Base-by-base conservation (phyloP, 2,329 filamentous ascomycete species). In the Aspergillus felis region DNA sequence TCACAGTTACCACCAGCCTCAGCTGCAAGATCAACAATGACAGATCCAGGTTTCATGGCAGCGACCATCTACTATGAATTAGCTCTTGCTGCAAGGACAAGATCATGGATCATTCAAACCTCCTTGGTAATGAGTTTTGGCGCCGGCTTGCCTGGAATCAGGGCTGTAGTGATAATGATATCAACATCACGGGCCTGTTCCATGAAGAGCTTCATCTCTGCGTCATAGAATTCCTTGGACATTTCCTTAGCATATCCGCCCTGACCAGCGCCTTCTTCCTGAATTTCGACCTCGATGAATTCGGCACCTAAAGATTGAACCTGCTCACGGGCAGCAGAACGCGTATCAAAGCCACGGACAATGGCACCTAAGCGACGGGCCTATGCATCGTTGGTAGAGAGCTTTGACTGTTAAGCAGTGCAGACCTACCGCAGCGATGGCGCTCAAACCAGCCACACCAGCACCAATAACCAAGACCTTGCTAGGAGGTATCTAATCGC, bases 161-260 rank as follows among this genome's bases (percentile, higher is more conserved):
- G 75, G n/a, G 92, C 92, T 1, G 92, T 96, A 1, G 91, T 96
- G 70, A 96, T 89, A 60, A 96, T 89, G 61, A 96, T 96, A 73
- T 96, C 91, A 53, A 96, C 91, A 42, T 96, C 92, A 58, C 85
- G 84, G 60, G 89, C 90, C 72, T 96, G 92, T 64, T 94, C 89
- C 71, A 90, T 86, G 76, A 96, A 96, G 0, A 96, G 81, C 72
- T 90, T 92, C 91, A 95, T 95, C 73, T 96, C 91, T 5, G 91
- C 91, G 59, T 91, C 90, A 71, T 94, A 91, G 68, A 96, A 96
- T 64, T 93, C 91, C 68, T 93, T 92, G 55, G 90, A 94, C 91
- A 96, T 96, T 69, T 92, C 90, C 69, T 96, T 96, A 54, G 90
- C 91, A 68, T 96, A 96, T 17, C 92, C 92, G 28, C 92, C 91